Percentiles rank a stretch among this genome's conserved stretches.
Evolutionary conservation across 306 rosid species (phyloP).

Genomic region (Prosopis cineraria): DNA sequence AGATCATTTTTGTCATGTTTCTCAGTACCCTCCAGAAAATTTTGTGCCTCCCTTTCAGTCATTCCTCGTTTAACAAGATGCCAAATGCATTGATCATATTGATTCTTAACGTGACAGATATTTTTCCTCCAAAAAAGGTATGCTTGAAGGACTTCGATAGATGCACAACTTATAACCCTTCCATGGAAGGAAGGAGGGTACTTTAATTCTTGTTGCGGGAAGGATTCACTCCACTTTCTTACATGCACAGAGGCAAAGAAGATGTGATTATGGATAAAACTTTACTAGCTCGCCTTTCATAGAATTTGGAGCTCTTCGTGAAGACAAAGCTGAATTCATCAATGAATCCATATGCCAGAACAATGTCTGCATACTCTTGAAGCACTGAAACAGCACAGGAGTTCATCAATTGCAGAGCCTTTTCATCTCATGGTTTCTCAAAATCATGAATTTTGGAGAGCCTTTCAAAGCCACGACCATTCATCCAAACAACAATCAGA

Average conservation of each 20-base stretch:
- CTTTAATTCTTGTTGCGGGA: constrained; percentile 53
- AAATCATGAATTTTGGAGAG: constrained; percentile 58
- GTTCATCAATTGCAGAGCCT: constrained; percentile 72
- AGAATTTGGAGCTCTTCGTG: constrained; percentile 74
- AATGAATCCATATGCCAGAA: constrained; percentile 74
- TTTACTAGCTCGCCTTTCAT: constrained; percentile 81
- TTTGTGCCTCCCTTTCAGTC: constrained; percentile 57
- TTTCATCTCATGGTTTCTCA: constrained; percentile 64
- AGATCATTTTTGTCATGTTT: constrained; percentile 60
- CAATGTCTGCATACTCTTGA: constrained; percentile 67
- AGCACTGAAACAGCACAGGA: constrained; percentile 55
- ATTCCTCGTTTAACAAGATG: constrained; percentile 66
- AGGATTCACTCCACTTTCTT: constrained; percentile 67
- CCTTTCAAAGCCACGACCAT: constrained; percentile 52
- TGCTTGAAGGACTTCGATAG: constrained; percentile 70
- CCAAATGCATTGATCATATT: constrained; percentile 63
- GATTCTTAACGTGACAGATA: constrained; percentile 66
- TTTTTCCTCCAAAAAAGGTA: constrained; percentile 86
- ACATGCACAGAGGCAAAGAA: constrained; percentile 64
- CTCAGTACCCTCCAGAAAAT: constrained; percentile 51
- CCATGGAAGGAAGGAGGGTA: constrained; percentile 68
- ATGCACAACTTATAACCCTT: constrained; percentile 59
- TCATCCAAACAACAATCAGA: constrained; percentile 62
- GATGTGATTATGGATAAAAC: constrained; percentile 68
- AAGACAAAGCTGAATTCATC: constrained; percentile 73